Evolutionary conservation across 2,329 filamentous ascomycete species (phyloP).

Genomic region (Parastagonospora avenae): DNA sequence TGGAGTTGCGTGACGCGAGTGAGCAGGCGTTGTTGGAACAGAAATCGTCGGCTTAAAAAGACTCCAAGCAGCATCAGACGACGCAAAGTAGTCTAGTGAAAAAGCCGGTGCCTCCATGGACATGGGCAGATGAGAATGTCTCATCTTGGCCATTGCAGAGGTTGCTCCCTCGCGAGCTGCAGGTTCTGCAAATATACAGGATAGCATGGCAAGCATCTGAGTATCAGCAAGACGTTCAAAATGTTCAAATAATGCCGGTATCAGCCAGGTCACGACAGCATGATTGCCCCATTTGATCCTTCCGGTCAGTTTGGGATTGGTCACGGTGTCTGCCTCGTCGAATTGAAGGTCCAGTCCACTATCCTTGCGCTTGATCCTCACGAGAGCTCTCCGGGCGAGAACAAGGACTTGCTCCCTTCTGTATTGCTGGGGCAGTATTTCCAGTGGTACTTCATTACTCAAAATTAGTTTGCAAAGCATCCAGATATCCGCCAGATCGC

Average conservation of each 20-base stretch:
- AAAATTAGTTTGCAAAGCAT: slow-evolving; percentile 78
- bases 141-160: slow-evolving; percentile 43
- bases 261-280: slow-evolving; percentile 62
- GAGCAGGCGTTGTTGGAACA: slow-evolving; percentile 36
- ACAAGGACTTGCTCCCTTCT: slow-evolving; percentile 68
- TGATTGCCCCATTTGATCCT: slow-evolving; percentile 63
- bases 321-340: slow-evolving; percentile 49
- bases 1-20: slow-evolving; percentile 39
- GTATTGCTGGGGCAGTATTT: slow-evolving; percentile 62
- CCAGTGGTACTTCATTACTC: slow-evolving; percentile 74
- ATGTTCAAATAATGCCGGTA: slow-evolving; percentile 62
- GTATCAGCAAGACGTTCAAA: slow-evolving; percentile 66
- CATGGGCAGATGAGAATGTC: slow-evolving; percentile 45
- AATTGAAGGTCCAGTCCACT: slow-evolving; percentile 56
- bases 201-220: slow-evolving; percentile 70
- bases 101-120: slow-evolving; percentile 52
- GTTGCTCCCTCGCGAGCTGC: slow-evolving; percentile 49
- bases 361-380: slow-evolving; percentile 56
- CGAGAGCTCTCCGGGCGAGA: slow-evolving; percentile 67
- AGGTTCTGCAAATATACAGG: slow-evolving; percentile 62
- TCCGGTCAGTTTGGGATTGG: slow-evolving; percentile 48
- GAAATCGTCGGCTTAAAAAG: slow-evolving; percentile 47
- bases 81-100: slow-evolving; percentile 55
- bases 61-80: slow-evolving; percentile 51
- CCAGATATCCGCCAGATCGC: slow-evolving; percentile 83